Conservation (phyloP, 1,284 basidiomycete species). For the Cryptococcus sp. region DNA sequence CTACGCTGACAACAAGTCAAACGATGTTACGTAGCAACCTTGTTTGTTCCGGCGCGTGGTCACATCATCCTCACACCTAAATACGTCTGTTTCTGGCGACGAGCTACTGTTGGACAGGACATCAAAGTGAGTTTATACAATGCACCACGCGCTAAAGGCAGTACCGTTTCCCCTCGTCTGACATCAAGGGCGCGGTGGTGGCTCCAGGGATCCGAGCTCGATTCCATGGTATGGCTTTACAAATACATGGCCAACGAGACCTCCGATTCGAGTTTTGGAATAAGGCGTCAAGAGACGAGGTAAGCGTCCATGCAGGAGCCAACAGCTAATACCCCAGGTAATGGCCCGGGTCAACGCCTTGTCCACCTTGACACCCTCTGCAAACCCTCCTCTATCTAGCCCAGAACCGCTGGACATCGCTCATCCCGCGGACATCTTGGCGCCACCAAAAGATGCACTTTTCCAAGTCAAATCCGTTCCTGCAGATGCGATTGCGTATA, state of each 20-base stretch:
- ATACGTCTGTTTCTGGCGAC: constrained; percentile 53
- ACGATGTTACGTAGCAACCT: constrained; percentile 45
- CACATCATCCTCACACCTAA: constrained; percentile 49
- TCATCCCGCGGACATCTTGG: constrained; percentile 41
- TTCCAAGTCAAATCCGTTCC: constrained; percentile 30
- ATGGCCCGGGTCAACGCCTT: constrained; percentile 15
- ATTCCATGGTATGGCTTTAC: constrained; percentile 58
- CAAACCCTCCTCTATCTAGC: background rate
- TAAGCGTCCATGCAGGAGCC: constrained; percentile 16
- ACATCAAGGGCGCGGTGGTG: constrained; percentile 55
- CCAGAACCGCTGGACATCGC: background rate
- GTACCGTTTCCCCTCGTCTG: constrained; percentile 59
- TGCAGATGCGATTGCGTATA: constrained; percentile 41
- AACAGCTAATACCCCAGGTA: constrained; percentile 14
- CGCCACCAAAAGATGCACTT: constrained; percentile 31
- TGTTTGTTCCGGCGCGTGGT: constrained; percentile 44
- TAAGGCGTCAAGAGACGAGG: constrained; percentile 57
- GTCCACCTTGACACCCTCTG: background rate
- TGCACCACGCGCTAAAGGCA: constrained; percentile 47
- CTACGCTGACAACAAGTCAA: constrained; percentile 34
- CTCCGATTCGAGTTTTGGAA: constrained; percentile 61
- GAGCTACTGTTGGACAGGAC: constrained; percentile 40
- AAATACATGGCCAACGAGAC: constrained; percentile 59
- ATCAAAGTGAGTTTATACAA: constrained; percentile 41
- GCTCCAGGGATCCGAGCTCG: constrained; percentile 49